phyloP scores from a whole-genome alignment of 805 yeast species.

The Vanderwaltozyma tropicalis region DNA sequence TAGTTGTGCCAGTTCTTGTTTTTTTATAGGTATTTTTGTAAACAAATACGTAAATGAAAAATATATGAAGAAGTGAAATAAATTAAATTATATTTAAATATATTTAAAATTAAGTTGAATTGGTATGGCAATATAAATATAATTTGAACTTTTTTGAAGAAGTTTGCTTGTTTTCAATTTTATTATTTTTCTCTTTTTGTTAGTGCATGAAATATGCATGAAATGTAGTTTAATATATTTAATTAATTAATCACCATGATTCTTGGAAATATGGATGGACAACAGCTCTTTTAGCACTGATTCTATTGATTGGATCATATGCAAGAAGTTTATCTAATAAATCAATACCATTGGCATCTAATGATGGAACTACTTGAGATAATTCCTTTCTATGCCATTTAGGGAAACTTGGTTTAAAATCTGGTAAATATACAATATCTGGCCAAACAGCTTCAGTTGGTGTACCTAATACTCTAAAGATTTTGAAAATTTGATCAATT shows the following conservation, averaged over 20 bases:
- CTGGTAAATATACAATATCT: constrained; percentile 82
- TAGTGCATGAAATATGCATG: not conserved
- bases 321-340: constrained; percentile 67
- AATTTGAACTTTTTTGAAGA: too few species aligned
- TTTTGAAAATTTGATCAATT: constrained; percentile 87
- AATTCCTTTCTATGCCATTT: constrained; percentile 84
- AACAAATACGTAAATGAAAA: too few species aligned
- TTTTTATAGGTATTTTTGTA: too few species aligned
- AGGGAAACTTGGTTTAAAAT: constrained; percentile 75
- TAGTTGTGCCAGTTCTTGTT: too few species aligned
- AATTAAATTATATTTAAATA: too few species aligned
- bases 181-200: not conserved
- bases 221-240: too few species aligned
- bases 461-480: constrained; percentile 90
- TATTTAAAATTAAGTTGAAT: too few species aligned
- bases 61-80: too few species aligned
- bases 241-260: not conserved
- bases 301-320: constrained; percentile 88
- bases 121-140: too few species aligned
- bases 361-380: constrained; percentile 61
- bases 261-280: constrained; percentile 55
- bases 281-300: constrained; percentile 89
- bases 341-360: constrained; percentile 79
- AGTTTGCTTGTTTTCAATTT: too few species aligned
- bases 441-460: constrained; percentile 97